Base-by-base conservation (phyloP, 106 monocot species). In the Dioscorea alata region DNA sequence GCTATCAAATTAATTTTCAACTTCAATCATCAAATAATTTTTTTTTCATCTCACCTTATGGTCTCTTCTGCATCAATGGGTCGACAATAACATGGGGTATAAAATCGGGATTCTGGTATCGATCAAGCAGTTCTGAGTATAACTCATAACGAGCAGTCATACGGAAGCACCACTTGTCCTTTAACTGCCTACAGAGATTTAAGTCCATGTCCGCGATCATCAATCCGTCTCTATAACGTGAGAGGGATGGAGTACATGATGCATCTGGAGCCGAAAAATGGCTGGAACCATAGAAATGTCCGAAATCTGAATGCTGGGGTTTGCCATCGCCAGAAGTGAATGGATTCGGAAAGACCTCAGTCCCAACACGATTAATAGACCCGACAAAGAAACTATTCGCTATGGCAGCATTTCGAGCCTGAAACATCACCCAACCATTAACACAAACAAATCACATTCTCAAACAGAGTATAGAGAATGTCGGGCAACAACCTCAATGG, bases 271-370 rank as follows among this genome's bases (percentile, higher is more conserved):
- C 75, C 33, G 92, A 99, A 59, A 99, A 81, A 69, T 92, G 76
- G 69, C 86, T 89, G 1, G 92, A 93, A 19, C 92, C 97, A 49
- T 99, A 99, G 50, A 99, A 99, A 66, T 99, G 92, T 1, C 97
- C 97, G 23, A 97, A 92, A 52, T 88, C 89, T 6, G 73, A 35
- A 68, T 97, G 96, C 50, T 92, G 86, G 20, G 89, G 86, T 53
- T 89, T 97, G 20, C 88, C 91, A 72, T 92, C 96, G 18, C 96
- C 96, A 34, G 96, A 97, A 33, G 96, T 97, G 72, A 97, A 97
- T 23, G 92, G 84, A 70, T 99, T 87, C 32, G 89, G 85, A 65
- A 93, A 93, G 20, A 84, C 81, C 24, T 97, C 97, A 12, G 92
- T 92, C 9, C 92, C 97, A 22, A 99, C 89, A 13, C 97, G 86